Percentiles rank a stretch among this genome's conserved stretches.
These are phyloP conservation scores for Yamadazyma diospyri DNA, from an alignment of 1,139 yeast genomes.

Conservation along the genomic window DNA sequence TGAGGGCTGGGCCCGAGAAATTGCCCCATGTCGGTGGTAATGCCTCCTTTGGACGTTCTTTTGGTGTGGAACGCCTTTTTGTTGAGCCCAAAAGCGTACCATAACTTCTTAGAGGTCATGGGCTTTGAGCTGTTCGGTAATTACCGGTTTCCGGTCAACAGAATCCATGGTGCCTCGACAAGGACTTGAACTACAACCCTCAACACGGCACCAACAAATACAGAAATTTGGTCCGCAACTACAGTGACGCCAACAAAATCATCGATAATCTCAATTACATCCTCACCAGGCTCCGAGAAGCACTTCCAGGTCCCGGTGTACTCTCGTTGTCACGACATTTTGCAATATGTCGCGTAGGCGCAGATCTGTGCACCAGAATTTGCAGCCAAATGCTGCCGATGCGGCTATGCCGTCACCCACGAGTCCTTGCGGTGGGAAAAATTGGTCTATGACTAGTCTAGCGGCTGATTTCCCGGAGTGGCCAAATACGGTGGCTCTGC, in stretches of 20 bases:
- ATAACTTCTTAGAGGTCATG: constrained; percentile 1
- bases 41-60: too few species aligned
- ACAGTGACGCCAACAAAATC: background rate
- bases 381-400: constrained; percentile 1
- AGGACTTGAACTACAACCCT: background rate
- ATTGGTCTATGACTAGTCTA: background rate
- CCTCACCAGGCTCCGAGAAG: background rate
- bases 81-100: constrained; percentile 1
- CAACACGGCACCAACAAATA: background rate
- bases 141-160: background rate
- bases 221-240: background rate
- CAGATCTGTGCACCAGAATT: constrained; percentile 1
- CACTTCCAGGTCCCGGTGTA: background rate
- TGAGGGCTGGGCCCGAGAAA: too few species aligned
- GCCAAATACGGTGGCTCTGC: background rate
- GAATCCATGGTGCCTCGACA: background rate
- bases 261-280: background rate
- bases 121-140: constrained; percentile 2
- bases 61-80: constrained; percentile 5
- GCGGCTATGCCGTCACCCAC: background rate
- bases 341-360: too few species aligned
- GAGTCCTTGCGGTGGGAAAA: background rate
- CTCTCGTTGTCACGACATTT: background rate
- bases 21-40: too few species aligned
- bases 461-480: too few species aligned